Conservation (phyloP, 2,329 filamentous ascomycete species). For the Pestalotiopsis sp. region DNA sequence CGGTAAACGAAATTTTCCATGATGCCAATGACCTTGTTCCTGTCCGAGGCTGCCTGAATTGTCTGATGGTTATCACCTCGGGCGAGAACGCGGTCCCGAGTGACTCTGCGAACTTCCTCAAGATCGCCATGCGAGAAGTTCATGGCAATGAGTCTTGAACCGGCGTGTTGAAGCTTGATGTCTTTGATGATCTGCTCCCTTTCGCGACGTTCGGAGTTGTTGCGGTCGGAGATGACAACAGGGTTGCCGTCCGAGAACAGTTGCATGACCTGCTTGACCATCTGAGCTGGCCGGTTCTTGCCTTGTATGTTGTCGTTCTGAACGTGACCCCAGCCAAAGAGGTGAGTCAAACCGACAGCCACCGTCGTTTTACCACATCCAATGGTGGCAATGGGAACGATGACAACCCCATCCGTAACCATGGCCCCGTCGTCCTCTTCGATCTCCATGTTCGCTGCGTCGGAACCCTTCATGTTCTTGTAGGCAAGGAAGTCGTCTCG, state of each 20-base stretch:
- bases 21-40: constrained; percentile 78
- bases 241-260: constrained; percentile 61
- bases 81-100: constrained; percentile 76
- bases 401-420: constrained; percentile 70
- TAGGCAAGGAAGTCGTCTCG: constrained; percentile 85
- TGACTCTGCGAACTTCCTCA: constrained; percentile 73
- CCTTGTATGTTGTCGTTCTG: constrained; percentile 96
- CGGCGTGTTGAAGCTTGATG: constrained; percentile 62
- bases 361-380: constrained; percentile 97
- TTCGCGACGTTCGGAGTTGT: constrained; percentile 90
- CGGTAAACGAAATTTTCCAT: constrained; percentile 93
- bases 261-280: constrained; percentile 72
- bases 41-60: constrained; percentile 80
- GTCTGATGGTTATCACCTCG: constrained; percentile 98
- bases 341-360: constrained; percentile 75
- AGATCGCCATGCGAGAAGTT: constrained; percentile 86
- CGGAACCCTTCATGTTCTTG: constrained; percentile 83
- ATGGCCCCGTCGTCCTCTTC: constrained; percentile 56
- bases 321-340: constrained; percentile 90
- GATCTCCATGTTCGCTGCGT: constrained; percentile 80
- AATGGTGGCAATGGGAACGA: constrained; percentile 91
- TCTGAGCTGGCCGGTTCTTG: constrained; percentile 75
- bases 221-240: constrained; percentile 88
- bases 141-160: constrained; percentile 78
- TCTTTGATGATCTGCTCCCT: constrained; percentile 86